phyloP scores from a whole-genome alignment of 495 filamentous ascomycete genomes.

The Hypomontagnella submonticulosa region DNA sequence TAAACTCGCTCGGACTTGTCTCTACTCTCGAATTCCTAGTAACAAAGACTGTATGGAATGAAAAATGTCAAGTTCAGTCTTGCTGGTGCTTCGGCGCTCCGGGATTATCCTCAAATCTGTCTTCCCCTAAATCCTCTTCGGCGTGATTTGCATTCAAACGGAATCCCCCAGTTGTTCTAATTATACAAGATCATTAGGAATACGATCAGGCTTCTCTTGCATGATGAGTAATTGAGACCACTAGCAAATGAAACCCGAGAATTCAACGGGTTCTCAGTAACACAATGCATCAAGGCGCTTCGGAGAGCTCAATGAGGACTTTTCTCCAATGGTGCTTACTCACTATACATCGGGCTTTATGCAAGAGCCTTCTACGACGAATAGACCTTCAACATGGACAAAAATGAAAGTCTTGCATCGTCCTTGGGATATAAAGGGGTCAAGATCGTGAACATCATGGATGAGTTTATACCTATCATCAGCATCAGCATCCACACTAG shows the following conservation, averaged over 20 bases:
- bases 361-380: slow-evolving; percentile 4
- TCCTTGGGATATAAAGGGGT: slow-evolving; percentile 28
- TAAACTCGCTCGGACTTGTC: slow-evolving; percentile 30
- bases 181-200: slow-evolving; percentile 8
- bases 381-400: slow-evolving; percentile 16
- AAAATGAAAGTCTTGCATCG: slow-evolving; percentile 27
- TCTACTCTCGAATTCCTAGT: background rate
- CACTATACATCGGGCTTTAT: slow-evolving; percentile 22
- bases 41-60: slow-evolving; percentile 8
- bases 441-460: slow-evolving; percentile 1
- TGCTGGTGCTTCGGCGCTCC: slow-evolving; percentile 11
- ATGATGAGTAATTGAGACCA: background rate
- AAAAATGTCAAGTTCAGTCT: background rate
- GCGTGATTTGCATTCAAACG: slow-evolving; percentile 14
- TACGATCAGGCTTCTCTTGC: slow-evolving; percentile 1
- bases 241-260: slow-evolving; percentile 19
- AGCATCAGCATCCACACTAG: slow-evolving; percentile 1
- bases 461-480: slow-evolving; percentile 15
- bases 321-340: slow-evolving; percentile 32
- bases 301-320: slow-evolving; percentile 7
- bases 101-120: slow-evolving; percentile 10
- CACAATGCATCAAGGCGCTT: slow-evolving; percentile 25
- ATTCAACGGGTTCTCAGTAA: slow-evolving; percentile 28
- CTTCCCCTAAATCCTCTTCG: slow-evolving; percentile 12
- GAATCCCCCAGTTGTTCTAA: background rate